Evolutionary conservation across 1,139 yeast species (phyloP).

Genomic region (Hyphopichia buzzinii): DNA sequence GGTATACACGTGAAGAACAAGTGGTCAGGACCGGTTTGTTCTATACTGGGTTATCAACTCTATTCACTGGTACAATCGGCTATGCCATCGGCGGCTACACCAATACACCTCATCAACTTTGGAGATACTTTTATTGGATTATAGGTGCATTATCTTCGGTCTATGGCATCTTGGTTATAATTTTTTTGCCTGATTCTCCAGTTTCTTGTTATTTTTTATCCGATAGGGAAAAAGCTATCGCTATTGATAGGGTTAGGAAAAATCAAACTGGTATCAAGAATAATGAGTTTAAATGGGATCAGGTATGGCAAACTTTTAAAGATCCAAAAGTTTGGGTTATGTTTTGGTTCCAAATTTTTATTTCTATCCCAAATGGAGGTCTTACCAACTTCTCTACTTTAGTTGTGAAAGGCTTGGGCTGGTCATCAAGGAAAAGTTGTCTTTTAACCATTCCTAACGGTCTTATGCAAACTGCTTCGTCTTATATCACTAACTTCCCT

Average conservation of each 20-base stretch:
- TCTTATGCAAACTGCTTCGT: constrained; percentile 9
- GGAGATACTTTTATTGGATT: constrained; percentile 9
- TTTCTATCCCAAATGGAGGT: constrained; percentile 15
- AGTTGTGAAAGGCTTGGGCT: constrained; percentile 2
- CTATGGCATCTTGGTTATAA: constrained; percentile 1
- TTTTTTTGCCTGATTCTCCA: constrained; percentile 17
- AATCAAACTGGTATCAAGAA: constrained; percentile 29
- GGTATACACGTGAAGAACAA: constrained; percentile 15
- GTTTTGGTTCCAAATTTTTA: constrained; percentile 9
- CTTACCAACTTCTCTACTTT: constrained; percentile 6
- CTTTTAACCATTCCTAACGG: constrained; percentile 10
- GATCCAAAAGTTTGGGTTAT: constrained; percentile 12
- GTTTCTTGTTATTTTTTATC: constrained; percentile 11
- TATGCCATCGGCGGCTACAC: constrained; percentile 6
- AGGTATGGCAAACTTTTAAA: constrained; percentile 7
- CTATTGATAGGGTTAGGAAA: constrained; percentile 13
- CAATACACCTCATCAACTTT: constrained; percentile 9
- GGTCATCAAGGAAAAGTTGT: constrained; percentile 4
- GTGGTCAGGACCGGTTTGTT: constrained; percentile 14
- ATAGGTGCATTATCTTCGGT: neutral
- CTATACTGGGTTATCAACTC: constrained; percentile 9
- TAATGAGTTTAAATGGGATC: constrained; percentile 19
- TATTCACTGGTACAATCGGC: constrained; percentile 4
- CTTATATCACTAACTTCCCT: constrained; percentile 8
- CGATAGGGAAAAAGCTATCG: constrained; percentile 12